These are phyloP conservation scores for Bolboschoenus planiculmis DNA, from an alignment of 176 grass and related monocot genomes.

Conservation along the genomic window DNA sequence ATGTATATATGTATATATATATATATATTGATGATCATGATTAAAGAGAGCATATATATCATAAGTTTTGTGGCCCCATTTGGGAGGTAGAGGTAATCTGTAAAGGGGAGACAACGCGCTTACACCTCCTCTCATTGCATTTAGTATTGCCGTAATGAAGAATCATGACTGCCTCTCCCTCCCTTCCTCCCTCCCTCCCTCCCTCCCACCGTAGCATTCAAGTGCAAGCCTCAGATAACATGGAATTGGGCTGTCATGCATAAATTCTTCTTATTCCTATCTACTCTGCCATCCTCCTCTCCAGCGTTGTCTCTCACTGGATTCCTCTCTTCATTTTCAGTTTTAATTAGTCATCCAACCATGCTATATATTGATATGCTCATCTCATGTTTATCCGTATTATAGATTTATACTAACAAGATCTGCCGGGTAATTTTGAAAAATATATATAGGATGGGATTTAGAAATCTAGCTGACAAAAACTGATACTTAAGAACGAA, in stretches of 20 bases:
- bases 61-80: slow-evolving; percentile 2
- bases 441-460: not conserved
- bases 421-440: not conserved
- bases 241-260: slow-evolving; percentile 15
- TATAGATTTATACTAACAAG: not conserved
- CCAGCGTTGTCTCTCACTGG: not conserved
- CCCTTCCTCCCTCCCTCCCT: too few species aligned
- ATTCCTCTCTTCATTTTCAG: not conserved
- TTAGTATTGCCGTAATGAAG: slow-evolving; percentile 3
- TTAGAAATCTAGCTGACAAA: not conserved
- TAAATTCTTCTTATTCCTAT: slow-evolving; percentile 18
- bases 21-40: too few species aligned
- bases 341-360: too few species aligned
- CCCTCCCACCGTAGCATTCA: not conserved
- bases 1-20: too few species aligned
- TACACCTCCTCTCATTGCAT: not conserved
- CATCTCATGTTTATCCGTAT: too few species aligned
- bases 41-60: slow-evolving; percentile 7
- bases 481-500: too few species aligned
- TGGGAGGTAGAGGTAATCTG: too few species aligned
- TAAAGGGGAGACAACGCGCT: too few species aligned
- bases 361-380: too few species aligned
- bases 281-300: not conserved
- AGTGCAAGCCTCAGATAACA: slow-evolving; percentile 20
- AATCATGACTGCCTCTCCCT: slow-evolving; percentile 2